Conservation (phyloP, 305 asterid species). For the Fraxinus ornus region DNA sequence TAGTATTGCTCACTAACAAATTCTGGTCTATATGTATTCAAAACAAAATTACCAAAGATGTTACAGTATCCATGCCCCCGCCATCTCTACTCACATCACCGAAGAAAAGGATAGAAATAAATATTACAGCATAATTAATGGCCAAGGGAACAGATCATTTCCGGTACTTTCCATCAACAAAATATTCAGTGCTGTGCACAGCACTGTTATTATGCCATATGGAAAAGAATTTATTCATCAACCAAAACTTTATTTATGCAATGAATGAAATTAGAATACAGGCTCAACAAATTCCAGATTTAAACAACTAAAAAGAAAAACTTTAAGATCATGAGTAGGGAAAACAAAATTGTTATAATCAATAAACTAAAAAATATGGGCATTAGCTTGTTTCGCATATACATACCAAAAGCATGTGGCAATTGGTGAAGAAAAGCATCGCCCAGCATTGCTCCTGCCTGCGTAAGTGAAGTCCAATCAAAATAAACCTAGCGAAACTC, state of each 20-base stretch:
- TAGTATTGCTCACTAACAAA: not conserved
- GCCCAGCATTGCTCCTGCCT: constrained; percentile 99
- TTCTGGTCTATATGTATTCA: not conserved
- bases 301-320: constrained; percentile 2
- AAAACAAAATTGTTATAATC: not conserved
- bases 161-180: not conserved
- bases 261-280: not conserved
- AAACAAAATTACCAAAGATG: not conserved
- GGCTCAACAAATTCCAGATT: not conserved
- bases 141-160: not conserved
- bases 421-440: constrained; percentile 99
- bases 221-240: not conserved
- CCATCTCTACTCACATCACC: not conserved
- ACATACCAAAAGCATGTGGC: constrained; percentile 98
- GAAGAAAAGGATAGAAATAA: not conserved
- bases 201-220: not conserved
- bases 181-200: not conserved
- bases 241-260: not conserved
- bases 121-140: not conserved
- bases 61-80: not conserved
- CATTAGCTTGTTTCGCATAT: constrained; percentile 7
- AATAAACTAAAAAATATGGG: constrained; percentile 11
- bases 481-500: constrained; percentile 23
- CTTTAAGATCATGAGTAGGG: not conserved
- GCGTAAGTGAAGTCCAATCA: constrained; percentile 30